A percentile compares a stretch with the other conserved stretches of the same genome.
Conservation (phyloP, 192 early-diverging fungal genomes). For the Coemansia sp. region DNA sequence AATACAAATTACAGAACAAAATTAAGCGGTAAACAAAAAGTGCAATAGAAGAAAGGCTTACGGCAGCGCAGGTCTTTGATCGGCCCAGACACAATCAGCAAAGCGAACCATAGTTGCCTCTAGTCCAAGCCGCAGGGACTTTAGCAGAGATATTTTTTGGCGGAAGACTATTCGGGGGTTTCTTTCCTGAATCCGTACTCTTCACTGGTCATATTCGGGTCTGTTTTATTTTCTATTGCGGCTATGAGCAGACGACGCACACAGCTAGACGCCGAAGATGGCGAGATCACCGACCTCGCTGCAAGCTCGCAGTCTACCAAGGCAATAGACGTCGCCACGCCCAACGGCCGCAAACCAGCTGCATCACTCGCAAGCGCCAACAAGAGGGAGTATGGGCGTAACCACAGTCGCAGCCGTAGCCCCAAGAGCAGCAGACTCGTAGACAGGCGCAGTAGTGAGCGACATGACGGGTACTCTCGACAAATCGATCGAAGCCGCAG, state of each 20-base stretch:
- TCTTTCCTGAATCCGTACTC: neutral
- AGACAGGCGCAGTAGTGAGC: neutral
- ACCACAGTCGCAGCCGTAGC: conserved; percentile 21
- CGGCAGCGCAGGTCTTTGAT: neutral
- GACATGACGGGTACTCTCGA: neutral
- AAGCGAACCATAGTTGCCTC: neutral
- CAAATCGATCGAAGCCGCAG: neutral
- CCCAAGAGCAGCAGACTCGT: neutral
- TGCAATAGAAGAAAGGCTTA: neutral
- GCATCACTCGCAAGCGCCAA: neutral
- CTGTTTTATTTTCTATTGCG: neutral
- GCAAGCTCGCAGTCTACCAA: neutral
- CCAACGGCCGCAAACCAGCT: neutral
- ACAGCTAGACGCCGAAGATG: conserved; percentile 22
- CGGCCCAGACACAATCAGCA: neutral
- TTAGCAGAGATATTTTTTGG: neutral
- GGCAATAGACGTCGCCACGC: neutral
- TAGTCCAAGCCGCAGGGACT: neutral
- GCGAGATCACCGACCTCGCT: conserved; percentile 28
- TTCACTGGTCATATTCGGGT: neutral
- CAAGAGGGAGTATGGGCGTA: neutral
- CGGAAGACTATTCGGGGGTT: neutral
- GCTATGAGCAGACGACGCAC: neutral
- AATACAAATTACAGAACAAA: neutral
- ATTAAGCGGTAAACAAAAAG: neutral